A percentile compares a stretch with the other conserved stretches of the same genome.
Evolutionary conservation across 768 basidiomycete genomes (phyloP).

Genomic region (Naganishia vishniacii): DNA sequence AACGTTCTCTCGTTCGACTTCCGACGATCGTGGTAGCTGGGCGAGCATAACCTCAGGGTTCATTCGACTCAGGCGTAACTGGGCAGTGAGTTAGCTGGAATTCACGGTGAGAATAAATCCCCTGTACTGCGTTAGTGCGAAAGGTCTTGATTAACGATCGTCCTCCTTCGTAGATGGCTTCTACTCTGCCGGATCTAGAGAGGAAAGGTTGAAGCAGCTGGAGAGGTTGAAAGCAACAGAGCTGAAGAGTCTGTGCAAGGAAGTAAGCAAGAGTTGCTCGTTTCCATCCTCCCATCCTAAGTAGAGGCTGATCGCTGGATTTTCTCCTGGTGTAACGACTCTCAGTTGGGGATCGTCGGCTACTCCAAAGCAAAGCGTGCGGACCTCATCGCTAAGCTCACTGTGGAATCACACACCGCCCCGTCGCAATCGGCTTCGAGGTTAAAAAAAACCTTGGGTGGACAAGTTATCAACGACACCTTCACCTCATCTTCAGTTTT

Average conservation of each 20-base stretch:
- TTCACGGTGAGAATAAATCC: too few relatives aligned
- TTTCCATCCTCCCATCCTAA: neutral
- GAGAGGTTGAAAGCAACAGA: conserved; percentile 12
- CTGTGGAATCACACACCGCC: too few relatives aligned
- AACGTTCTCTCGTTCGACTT: too few relatives aligned
- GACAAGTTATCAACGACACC: too few relatives aligned
- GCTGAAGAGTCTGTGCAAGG: conserved; percentile 10
- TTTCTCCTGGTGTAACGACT: neutral
- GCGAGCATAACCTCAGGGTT: too few relatives aligned
- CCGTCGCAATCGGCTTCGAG: too few relatives aligned
- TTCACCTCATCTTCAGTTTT: neutral
- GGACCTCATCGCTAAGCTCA: conserved; percentile 7
- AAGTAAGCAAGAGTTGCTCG: neutral
- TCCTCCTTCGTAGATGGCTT: neutral
- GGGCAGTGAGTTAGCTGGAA: too few relatives aligned
- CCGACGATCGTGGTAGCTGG: too few relatives aligned
- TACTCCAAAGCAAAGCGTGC: conserved; percentile 9
- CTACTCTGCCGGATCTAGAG: neutral
- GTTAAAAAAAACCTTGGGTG: too few relatives aligned
- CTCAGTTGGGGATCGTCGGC: neutral
- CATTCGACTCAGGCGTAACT: too few relatives aligned
- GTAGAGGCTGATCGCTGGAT: neutral
- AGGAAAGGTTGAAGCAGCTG: neutral
- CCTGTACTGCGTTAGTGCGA: too few relatives aligned
- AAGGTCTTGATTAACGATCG: too few relatives aligned